Conservation (phyloP, 805 yeast species). For the Saitoella complicata region DNA sequence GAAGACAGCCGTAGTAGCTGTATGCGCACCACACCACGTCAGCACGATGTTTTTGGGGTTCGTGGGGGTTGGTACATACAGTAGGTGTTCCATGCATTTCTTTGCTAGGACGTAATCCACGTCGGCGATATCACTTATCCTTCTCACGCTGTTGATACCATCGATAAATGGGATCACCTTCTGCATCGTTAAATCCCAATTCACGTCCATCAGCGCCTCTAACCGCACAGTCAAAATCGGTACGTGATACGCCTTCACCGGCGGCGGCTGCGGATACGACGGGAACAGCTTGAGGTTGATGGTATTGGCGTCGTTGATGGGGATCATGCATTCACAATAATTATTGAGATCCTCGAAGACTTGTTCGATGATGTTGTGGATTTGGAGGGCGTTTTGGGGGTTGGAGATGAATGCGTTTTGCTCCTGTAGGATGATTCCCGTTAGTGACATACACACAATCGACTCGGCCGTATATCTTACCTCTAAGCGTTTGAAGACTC, state of each 20-base stretch:
- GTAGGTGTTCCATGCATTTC: conserved; percentile 77
- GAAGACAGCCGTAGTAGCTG: conserved; percentile 64
- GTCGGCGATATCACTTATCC: conserved; percentile 62
- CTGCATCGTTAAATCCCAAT: conserved; percentile 96
- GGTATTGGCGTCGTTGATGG: conserved; percentile 75
- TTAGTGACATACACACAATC: no score
- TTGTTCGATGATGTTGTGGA: conserved; percentile 70
- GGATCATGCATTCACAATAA: conserved; percentile 90
- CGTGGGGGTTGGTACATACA: conserved; percentile 20
- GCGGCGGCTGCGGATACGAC: conserved; percentile 63
- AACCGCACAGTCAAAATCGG: conserved; percentile 80
- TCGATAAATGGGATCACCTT: conserved; percentile 72
- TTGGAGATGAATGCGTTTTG: conserved; percentile 63
- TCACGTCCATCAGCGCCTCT: conserved; percentile 57
- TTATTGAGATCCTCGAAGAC: conserved; percentile 87
- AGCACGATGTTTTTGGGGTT: no score
- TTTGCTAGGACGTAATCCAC: conserved; percentile 65
- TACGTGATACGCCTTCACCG: conserved; percentile 65
- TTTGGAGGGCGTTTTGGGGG: conserved; percentile 32
- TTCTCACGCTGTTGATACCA: conserved; percentile 69
- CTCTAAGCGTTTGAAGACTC: conserved; percentile 49
- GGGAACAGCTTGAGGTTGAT: conserved; percentile 92
- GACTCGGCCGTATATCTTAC: conserved; percentile 14
- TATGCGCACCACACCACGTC: no score
- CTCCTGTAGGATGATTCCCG: conserved; percentile 43